Base-by-base conservation (phyloP, 2,329 filamentous ascomycete species). In the Ceratocystis colombiana region DNA sequence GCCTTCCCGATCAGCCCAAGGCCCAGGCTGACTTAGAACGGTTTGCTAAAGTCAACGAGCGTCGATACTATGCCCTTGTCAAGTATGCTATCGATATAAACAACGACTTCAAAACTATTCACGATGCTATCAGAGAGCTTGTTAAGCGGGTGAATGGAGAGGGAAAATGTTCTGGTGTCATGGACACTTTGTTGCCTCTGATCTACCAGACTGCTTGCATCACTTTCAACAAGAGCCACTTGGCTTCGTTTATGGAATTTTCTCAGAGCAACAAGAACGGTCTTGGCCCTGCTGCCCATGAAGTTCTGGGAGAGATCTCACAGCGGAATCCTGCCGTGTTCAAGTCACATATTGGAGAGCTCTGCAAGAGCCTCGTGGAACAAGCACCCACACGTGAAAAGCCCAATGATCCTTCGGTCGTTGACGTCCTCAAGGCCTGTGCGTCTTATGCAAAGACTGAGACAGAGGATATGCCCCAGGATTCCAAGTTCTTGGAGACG, bases 181-280 rank as follows among this genome's bases (percentile, higher is more conserved):
- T 95, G 2, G 90, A 96, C 45, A 95, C 90, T 0, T 74, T 99
- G 30, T 83, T 87, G 5, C 88, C 91, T 4, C 79, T 99, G 17
- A 78, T 97, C 3, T 96, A 96, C 73, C 86, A 90, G 55, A 87
- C 87, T 65, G 88, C 90, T 44, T 86, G 90, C 67, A 81, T 99
- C 69, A 83, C 96, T 70, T 96, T 95, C 78, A 99, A 96, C 77
- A 87, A 89, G 72, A 97, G 93, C 73, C 92, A 99, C 73, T 86
- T 99, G 20, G 86, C 92, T 2, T 86, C 90, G 0, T 93, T 97
- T 69, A 89, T 97, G 79, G 87, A 91, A 67, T 89, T 88, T 72
- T 91, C 92, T 10, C 87, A 90, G 71, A 92, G 85, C 8, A 88
- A 96, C 72, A 88, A 92, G 72, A 85, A 88, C 62, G 87, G 86